Percentiles rank a stretch among this genome's conserved stretches.
These are phyloP conservation scores for Pythium insidiosum DNA, from an alignment of 352 stramenopile species.

Conservation along the genomic window DNA sequence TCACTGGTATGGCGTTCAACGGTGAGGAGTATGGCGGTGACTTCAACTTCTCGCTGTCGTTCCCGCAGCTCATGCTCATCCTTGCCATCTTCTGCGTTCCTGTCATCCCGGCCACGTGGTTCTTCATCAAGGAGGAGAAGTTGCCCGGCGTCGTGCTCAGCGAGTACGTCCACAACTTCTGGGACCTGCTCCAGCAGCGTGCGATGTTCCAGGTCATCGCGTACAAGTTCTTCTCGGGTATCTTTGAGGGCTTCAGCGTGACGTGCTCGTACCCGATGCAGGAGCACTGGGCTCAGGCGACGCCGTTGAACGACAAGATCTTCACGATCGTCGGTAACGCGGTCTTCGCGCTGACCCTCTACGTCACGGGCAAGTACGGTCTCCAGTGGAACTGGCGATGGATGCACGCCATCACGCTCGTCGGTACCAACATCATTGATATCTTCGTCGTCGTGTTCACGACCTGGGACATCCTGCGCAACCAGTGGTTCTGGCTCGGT, in stretches of 20 bases:
- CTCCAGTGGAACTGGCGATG: too few relatives aligned
- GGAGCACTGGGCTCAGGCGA: constrained; percentile 23
- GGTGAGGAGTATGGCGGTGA: constrained; percentile 33
- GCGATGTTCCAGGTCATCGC: too few relatives aligned
- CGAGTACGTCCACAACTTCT: constrained; percentile 15
- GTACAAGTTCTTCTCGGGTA: too few relatives aligned
- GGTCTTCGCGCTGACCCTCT: constrained; percentile 25
- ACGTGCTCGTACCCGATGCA: background rate
- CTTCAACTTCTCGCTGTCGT: constrained; percentile 39
- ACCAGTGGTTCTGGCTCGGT: too few relatives aligned
- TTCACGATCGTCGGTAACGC: too few relatives aligned
- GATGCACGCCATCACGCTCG: constrained; percentile 34
- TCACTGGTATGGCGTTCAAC: constrained; percentile 43
- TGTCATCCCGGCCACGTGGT: constrained; percentile 34
- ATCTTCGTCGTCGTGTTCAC: constrained; percentile 21
- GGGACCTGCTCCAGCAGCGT: constrained; percentile 18
- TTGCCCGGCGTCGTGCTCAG: constrained; percentile 14
- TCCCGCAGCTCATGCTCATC: constrained; percentile 38
- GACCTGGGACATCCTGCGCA: too few relatives aligned
- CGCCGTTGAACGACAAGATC: constrained; percentile 32
- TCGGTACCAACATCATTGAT: constrained; percentile 23
- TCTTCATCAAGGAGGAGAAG: constrained; percentile 48
- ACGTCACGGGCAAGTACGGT: constrained; percentile 28
- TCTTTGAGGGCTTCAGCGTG: too few relatives aligned
- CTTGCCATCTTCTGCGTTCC: too few relatives aligned